phyloP scores from a whole-genome alignment of 345 rosid genomes.

The Acer saccharum region DNA sequence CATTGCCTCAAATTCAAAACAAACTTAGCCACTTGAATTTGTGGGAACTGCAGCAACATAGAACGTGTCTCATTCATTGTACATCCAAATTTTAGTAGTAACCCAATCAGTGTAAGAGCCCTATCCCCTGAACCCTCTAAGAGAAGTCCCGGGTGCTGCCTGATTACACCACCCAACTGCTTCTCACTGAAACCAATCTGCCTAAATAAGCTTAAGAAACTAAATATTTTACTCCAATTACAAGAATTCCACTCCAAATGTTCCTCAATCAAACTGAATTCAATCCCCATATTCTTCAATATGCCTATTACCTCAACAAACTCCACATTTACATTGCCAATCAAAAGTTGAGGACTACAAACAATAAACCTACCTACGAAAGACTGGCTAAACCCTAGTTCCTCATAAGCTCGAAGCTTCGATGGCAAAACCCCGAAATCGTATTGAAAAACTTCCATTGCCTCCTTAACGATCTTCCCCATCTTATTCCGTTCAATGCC shows the following conservation, averaged over 20 bases:
- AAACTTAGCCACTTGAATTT: slow-evolving; percentile 44
- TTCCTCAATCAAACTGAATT: slow-evolving; percentile 51
- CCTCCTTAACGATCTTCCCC: slow-evolving; percentile 60
- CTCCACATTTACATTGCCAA: slow-evolving; percentile 49
- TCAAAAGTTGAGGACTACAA: slow-evolving; percentile 54
- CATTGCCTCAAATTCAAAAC: slow-evolving; percentile 56
- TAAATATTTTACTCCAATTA: slow-evolving; percentile 60
- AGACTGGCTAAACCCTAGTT: slow-evolving; percentile 54
- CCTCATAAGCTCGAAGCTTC: slow-evolving; percentile 59
- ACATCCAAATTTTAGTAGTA: slow-evolving; percentile 59
- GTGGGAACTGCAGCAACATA: slow-evolving; percentile 56
- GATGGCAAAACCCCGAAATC: slow-evolving; percentile 49
- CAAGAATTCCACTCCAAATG: slow-evolving; percentile 39
- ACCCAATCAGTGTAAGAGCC: slow-evolving; percentile 45
- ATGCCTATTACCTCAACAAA: slow-evolving; percentile 51
- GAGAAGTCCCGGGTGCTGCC: slow-evolving; percentile 54
- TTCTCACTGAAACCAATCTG: slow-evolving; percentile 32
- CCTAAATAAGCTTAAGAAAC: slow-evolving; percentile 46
- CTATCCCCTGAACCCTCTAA: slow-evolving; percentile 55
- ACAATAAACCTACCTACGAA: slow-evolving; percentile 45
- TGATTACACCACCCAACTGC: slow-evolving; percentile 53
- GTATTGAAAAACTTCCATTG: slow-evolving; percentile 52
- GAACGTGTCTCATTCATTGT: slow-evolving; percentile 42
- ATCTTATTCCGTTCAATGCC: slow-evolving; percentile 62
- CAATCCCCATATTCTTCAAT: slow-evolving; percentile 49